phyloP scores from a whole-genome alignment of 2,329 filamentous ascomycete species.

The Verticillium zaregamsianum region DNA sequence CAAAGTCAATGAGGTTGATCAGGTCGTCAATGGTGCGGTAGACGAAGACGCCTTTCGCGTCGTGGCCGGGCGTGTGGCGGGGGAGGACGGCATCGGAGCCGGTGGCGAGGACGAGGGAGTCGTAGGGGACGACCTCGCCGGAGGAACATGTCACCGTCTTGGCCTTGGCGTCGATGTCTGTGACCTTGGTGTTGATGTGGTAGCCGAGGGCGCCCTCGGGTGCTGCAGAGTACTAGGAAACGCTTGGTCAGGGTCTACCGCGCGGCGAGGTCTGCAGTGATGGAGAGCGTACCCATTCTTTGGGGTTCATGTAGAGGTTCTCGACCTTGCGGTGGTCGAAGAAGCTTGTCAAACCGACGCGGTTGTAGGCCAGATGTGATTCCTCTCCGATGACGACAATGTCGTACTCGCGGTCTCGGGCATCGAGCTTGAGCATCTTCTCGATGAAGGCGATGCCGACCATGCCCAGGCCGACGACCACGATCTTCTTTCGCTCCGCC shows the following conservation, averaged over 20 bases:
- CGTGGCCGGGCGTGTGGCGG: slow-evolving; percentile 66
- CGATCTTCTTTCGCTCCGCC: slow-evolving; percentile 59
- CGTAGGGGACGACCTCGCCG: slow-evolving; percentile 69
- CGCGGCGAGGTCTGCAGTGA: neutral
- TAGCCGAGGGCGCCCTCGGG: slow-evolving; percentile 66
- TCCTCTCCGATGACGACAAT: slow-evolving; percentile 87
- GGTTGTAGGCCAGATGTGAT: slow-evolving; percentile 82
- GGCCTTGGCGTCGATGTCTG: slow-evolving; percentile 54
- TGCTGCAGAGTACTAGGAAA: slow-evolving; percentile 59
- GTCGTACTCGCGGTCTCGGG: slow-evolving; percentile 69
- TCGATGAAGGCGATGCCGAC: slow-evolving; percentile 90
- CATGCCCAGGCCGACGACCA: slow-evolving; percentile 88
- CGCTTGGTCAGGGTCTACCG: neutral
- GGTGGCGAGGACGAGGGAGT: slow-evolving; percentile 78
- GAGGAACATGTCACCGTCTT: slow-evolving; percentile 69
- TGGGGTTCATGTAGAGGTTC: slow-evolving; percentile 81
- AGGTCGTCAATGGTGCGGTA: slow-evolving; percentile 84
- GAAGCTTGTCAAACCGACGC: slow-evolving; percentile 83
- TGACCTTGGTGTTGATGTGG: slow-evolving; percentile 70
- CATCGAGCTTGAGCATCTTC: slow-evolving; percentile 82
- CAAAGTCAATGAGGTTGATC: slow-evolving; percentile 70
- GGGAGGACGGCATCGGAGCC: slow-evolving; percentile 80
- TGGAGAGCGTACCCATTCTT: slow-evolving; percentile 65
- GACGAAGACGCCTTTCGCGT: slow-evolving; percentile 81
- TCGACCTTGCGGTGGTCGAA: slow-evolving; percentile 83